Evolutionary conservation across 2,329 filamentous ascomycete species (phyloP).

Genomic region (Beauveria scarabaeidicola): DNA sequence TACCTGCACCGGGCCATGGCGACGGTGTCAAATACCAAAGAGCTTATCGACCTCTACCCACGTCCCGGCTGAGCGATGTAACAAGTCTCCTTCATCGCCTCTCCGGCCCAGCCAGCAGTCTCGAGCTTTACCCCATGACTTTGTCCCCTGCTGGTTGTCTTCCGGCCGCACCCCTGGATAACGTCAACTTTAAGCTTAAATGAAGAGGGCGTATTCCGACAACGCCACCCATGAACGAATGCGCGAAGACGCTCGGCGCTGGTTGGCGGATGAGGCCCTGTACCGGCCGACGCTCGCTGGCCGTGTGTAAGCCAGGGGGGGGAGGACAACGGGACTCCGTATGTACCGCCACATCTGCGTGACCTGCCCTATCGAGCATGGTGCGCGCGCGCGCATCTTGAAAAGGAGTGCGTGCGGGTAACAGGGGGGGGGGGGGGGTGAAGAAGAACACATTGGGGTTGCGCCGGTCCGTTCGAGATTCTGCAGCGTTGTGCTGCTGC

Average conservation of each 20-base stretch:
- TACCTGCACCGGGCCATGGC: neutral
- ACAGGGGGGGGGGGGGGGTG: too few relatives aligned
- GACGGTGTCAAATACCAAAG: neutral
- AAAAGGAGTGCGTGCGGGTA: too few relatives aligned
- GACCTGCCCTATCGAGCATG: constrained; percentile 4
- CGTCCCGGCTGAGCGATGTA: neutral
- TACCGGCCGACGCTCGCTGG: too few relatives aligned
- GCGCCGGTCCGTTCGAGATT: too few relatives aligned
- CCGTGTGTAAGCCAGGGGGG: neutral
- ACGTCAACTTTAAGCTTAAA: neutral
- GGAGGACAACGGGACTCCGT: neutral
- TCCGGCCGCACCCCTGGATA: neutral
- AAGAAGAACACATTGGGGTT: too few relatives aligned
- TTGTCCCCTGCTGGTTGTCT: neutral
- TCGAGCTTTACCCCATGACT: neutral
- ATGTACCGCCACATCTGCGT: neutral
- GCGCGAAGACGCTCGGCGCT: neutral
- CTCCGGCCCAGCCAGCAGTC: neutral
- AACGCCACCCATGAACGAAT: neutral
- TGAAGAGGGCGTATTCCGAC: neutral
- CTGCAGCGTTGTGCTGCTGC: too few relatives aligned
- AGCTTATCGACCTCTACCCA: neutral
- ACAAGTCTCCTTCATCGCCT: neutral
- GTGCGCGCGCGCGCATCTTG: neutral
- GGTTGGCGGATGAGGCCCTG: neutral